phyloP scores from a whole-genome alignment of 2,329 filamentous ascomycete species.

The Colletotrichum brevisporum region DNA sequence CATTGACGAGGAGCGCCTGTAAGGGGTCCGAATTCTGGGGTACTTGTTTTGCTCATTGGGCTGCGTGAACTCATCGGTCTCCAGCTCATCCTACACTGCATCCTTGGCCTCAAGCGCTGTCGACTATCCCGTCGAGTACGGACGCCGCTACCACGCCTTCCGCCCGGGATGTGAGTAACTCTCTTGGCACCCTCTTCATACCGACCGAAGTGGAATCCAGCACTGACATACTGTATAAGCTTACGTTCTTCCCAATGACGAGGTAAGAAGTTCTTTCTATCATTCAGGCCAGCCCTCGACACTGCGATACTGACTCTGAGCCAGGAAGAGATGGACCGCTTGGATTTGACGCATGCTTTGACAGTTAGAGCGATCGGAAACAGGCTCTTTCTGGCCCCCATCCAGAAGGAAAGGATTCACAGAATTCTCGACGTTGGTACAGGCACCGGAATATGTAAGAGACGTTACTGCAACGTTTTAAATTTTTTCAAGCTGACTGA shows the following conservation, averaged over 20 bases:
- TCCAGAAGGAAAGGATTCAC: slow-evolving; percentile 2
- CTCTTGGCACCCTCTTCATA: too few relatives aligned
- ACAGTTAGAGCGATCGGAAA: slow-evolving; percentile 7
- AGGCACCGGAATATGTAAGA: slow-evolving; percentile 60
- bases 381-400: slow-evolving; percentile 8
- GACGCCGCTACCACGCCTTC: slow-evolving; percentile 33
- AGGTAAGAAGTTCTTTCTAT: slow-evolving; percentile 48
- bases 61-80: too few relatives aligned
- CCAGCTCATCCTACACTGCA: slow-evolving; percentile 8
- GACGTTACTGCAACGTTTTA: not conserved
- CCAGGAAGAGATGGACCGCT: slow-evolving; percentile 13
- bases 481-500: not conserved
- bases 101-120: slow-evolving; percentile 23
- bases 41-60: too few relatives aligned
- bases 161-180: slow-evolving; percentile 34
- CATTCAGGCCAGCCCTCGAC: slow-evolving; percentile 45
- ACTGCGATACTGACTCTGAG: not conserved
- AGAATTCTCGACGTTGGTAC: slow-evolving; percentile 72
- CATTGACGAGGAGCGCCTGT: too few relatives aligned
- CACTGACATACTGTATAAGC: not conserved
- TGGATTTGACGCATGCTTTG: slow-evolving; percentile 24
- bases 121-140: slow-evolving; percentile 28
- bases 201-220: not conserved
- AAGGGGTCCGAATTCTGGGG: too few relatives aligned
- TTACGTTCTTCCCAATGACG: slow-evolving; percentile 50